Evolutionary conservation across 495 filamentous ascomycete species (phyloP).

Genomic region (Aspergillus taichungensis): DNA sequence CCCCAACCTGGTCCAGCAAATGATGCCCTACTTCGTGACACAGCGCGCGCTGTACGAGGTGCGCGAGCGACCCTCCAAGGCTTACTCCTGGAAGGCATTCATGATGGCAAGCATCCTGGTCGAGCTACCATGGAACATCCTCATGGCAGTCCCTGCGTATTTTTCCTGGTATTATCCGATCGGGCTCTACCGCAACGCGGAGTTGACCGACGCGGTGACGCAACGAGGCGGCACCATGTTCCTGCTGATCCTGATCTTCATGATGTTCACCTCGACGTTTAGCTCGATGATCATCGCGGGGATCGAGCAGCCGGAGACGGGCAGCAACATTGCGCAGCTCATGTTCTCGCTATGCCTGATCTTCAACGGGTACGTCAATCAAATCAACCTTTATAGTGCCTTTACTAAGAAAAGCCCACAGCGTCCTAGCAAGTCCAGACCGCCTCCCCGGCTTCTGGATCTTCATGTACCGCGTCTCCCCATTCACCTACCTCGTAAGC

Average conservation of each 20-base stretch:
- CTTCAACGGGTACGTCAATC: conserved; percentile 48
- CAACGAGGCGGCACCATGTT: conserved; percentile 61
- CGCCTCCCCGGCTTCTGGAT: conserved; percentile 69
- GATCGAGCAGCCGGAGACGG: conserved; percentile 57
- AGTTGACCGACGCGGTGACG: conserved; percentile 42
- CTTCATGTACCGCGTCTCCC: conserved; percentile 74
- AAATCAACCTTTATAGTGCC: background rate
- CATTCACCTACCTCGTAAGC: conserved; percentile 62
- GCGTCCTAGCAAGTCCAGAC: conserved; percentile 58
- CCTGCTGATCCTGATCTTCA: conserved; percentile 40
- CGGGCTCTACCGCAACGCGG: conserved; percentile 64
- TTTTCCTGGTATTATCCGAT: conserved; percentile 77
- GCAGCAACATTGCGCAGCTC: conserved; percentile 55
- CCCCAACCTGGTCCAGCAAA: conserved; percentile 67
- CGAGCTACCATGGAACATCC: conserved; percentile 66
- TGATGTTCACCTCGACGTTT: conserved; percentile 45
- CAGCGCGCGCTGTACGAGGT: conserved; percentile 77
- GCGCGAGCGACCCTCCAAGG: conserved; percentile 75
- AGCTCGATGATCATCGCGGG: conserved; percentile 56
- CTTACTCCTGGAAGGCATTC: conserved; percentile 76
- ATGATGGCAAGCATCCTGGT: conserved; percentile 69
- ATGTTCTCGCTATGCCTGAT: conserved; percentile 59
- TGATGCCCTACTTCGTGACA: conserved; percentile 74
- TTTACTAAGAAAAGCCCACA: conserved; percentile 17
- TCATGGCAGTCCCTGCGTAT: conserved; percentile 61